Evolutionary conservation across 768 basidiomycete species (phyloP).

Genomic region (Agrocybe chaxingu): DNA sequence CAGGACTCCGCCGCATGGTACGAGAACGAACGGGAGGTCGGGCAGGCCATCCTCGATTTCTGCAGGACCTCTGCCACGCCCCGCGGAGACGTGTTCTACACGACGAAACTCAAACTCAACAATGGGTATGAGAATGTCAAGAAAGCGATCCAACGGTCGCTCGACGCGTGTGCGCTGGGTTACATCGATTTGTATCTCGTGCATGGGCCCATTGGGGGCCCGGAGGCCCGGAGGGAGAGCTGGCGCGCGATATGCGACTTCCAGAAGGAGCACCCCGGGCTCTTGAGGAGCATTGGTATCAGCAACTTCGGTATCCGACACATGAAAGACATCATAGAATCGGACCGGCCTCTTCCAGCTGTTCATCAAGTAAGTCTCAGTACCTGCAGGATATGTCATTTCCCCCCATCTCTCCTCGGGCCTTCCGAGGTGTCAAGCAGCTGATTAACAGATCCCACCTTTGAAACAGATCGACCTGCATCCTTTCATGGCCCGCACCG

Average conservation of each 20-base stretch:
- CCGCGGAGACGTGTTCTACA: constrained; percentile 63
- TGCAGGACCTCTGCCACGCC: constrained; percentile 43
- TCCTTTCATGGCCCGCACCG: constrained; percentile 66
- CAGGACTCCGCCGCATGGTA: constrained; percentile 52
- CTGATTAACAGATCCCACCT: constrained; percentile 5
- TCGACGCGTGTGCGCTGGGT: constrained; percentile 51
- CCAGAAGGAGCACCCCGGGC: constrained; percentile 47
- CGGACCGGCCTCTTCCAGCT: constrained; percentile 46
- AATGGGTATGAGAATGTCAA: constrained; percentile 44
- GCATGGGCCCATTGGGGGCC: constrained; percentile 65
- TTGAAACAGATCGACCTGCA: constrained; percentile 48
- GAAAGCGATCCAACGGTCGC: constrained; percentile 48
- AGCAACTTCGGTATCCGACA: constrained; percentile 61
- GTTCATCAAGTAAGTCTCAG: constrained; percentile 53
- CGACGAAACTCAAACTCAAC: constrained; percentile 67
- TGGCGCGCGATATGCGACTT: constrained; percentile 68
- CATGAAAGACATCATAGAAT: constrained; percentile 47
- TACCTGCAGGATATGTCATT: too few relatives aligned
- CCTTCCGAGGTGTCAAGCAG: background rate
- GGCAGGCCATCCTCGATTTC: constrained; percentile 57
- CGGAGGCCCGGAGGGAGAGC: constrained; percentile 50
- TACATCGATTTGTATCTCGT: constrained; percentile 73
- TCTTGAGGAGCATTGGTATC: constrained; percentile 61
- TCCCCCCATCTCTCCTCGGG: too few relatives aligned
- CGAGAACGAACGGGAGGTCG: constrained; percentile 67